Conservation (phyloP, 805 yeast genomes). For the Candida tallmaniae region DNA sequence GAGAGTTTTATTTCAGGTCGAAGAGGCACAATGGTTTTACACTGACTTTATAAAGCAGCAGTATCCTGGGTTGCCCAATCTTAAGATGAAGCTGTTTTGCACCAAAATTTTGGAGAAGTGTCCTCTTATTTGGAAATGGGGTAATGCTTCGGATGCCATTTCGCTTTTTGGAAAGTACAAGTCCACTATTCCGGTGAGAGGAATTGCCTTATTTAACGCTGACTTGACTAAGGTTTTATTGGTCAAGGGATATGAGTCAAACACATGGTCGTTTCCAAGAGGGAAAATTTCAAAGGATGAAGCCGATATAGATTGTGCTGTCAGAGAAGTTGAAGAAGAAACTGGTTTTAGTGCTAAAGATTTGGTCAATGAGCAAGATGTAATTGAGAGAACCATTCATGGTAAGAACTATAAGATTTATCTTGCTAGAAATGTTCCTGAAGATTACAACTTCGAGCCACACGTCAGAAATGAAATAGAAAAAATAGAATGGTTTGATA, state of each 20-base stretch:
- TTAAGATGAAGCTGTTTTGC: constrained; percentile 76
- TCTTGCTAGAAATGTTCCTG: constrained; percentile 73
- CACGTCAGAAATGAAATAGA: constrained; percentile 84
- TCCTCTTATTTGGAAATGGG: constrained; percentile 81
- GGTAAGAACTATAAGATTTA: constrained; percentile 87
- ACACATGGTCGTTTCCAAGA: constrained; percentile 91
- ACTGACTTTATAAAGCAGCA: constrained; percentile 72
- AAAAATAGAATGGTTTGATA: constrained; percentile 72
- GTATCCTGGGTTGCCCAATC: constrained; percentile 69
- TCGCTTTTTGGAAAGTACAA: constrained; percentile 80
- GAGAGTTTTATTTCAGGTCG: constrained; percentile 87
- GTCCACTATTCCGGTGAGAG: constrained; percentile 90
- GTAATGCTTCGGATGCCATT: constrained; percentile 75
- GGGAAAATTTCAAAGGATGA: constrained; percentile 96
- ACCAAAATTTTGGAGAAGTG: constrained; percentile 61
- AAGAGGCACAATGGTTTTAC: constrained; percentile 98
- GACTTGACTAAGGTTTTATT: constrained; percentile 65
- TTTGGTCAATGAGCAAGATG: constrained; percentile 63
- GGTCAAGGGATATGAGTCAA: constrained; percentile 79
- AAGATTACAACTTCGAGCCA: constrained; percentile 70
- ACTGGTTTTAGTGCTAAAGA: constrained; percentile 83
- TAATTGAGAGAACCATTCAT: constrained; percentile 70
- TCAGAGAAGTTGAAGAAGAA: constrained; percentile 90
- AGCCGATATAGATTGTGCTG: constrained; percentile 80
- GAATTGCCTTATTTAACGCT: constrained; percentile 81